Evolutionary conservation across 2,329 filamentous ascomycete species (phyloP).

Genomic region (Sporothrix mexicana): DNA sequence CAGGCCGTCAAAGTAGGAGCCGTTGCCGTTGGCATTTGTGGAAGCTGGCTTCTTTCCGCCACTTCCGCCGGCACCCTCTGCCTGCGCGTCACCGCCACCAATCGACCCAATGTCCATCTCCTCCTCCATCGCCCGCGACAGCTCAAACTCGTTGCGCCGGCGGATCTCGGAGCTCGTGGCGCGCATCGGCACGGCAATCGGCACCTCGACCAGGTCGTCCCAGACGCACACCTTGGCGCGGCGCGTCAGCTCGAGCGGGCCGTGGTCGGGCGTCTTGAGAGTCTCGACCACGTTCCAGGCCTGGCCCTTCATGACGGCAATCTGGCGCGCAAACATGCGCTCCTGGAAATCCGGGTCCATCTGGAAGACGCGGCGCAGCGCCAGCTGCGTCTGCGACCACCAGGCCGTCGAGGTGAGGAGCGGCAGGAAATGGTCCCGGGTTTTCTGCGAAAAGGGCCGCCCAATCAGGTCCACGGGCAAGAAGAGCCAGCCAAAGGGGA

Average conservation of each 20-base stretch:
- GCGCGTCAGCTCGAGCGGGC: conserved; percentile 86
- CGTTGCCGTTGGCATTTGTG: neutral
- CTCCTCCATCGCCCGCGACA: conserved; percentile 65
- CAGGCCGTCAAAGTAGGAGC: conserved; percentile 23
- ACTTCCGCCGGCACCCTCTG: conserved; percentile 29
- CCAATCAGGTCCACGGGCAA: conserved; percentile 95
- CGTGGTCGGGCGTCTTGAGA: conserved; percentile 88
- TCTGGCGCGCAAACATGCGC: conserved; percentile 97
- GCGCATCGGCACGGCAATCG: conserved; percentile 88
- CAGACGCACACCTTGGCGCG: conserved; percentile 92
- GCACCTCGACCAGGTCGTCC: conserved; percentile 97
- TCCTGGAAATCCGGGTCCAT: conserved; percentile 97
- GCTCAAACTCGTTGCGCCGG: conserved; percentile 53
- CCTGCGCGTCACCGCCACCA: conserved; percentile 2
- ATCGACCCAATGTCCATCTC: conserved; percentile 89
- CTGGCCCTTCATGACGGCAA: conserved; percentile 98
- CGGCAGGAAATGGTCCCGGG: conserved; percentile 93
- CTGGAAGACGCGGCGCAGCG: conserved; percentile 84
- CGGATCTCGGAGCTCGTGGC: conserved; percentile 84
- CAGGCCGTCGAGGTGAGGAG: conserved; percentile 91
- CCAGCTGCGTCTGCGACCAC: conserved; percentile 94
- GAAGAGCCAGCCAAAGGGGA: conserved; percentile 98
- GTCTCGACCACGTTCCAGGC: conserved; percentile 99
- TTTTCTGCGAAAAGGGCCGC: conserved; percentile 92
- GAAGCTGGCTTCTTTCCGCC: conserved; percentile 44